phyloP scores from a whole-genome alignment of 1,284 basidiomycete genomes.

The Neolentinus lepideus region DNA sequence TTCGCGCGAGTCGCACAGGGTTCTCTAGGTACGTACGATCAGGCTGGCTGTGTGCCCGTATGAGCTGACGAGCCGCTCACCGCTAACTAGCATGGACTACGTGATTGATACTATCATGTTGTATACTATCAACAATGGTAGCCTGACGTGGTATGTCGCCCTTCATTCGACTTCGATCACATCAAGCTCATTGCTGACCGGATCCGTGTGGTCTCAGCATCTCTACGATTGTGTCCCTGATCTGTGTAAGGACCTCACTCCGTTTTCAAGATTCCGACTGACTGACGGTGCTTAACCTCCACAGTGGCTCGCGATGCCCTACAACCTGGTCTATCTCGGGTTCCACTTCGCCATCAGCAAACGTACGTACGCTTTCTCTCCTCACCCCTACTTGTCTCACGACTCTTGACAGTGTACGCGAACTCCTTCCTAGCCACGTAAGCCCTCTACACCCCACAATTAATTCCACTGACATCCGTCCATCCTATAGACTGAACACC shows the following conservation, averaged over 20 bases:
- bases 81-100: slow-evolving; percentile 32
- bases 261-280: slow-evolving; percentile 11
- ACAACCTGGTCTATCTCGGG: slow-evolving; percentile 42
- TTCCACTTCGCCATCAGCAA: slow-evolving; percentile 45
- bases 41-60: too few relatives aligned
- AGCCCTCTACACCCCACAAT: slow-evolving; percentile 6
- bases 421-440: slow-evolving; percentile 35
- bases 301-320: slow-evolving; percentile 41
- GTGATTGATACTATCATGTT: slow-evolving; percentile 40
- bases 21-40: slow-evolving; percentile 32
- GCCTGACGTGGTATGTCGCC: slow-evolving; percentile 36
- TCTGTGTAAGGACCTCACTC: slow-evolving; percentile 31
- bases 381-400: neutral
- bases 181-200: too few relatives aligned
- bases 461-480: neutral
- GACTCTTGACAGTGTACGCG: slow-evolving; percentile 26
- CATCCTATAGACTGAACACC: slow-evolving; percentile 20
- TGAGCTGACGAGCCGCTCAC: neutral
- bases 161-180: neutral
- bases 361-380: slow-evolving; percentile 20
- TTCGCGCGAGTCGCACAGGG: slow-evolving; percentile 31
- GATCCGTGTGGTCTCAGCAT: too few relatives aligned
- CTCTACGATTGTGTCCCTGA: slow-evolving; percentile 38
- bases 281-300: slow-evolving; percentile 11
- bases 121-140: slow-evolving; percentile 46